Conservation (phyloP, 768 basidiomycete species). For the Mycena belliarum region DNA sequence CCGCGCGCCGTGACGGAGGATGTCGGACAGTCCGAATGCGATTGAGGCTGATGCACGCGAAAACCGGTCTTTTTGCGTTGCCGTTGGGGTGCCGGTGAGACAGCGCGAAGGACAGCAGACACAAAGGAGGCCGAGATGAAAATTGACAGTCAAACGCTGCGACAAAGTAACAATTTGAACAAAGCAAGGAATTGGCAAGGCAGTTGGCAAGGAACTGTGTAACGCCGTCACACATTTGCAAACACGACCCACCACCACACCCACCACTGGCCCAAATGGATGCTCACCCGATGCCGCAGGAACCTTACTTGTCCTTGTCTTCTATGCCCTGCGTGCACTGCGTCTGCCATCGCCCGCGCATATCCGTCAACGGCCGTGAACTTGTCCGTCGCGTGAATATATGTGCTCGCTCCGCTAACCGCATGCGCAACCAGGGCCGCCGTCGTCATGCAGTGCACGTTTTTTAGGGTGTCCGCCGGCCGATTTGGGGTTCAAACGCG, state of each 20-base stretch:
- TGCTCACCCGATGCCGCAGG: not conserved
- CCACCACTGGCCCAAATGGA: not conserved
- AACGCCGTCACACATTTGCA: not conserved
- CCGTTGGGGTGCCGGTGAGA: not conserved
- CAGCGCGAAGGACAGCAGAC: not conserved
- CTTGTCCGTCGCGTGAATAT: too few species aligned
- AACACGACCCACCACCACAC: not conserved
- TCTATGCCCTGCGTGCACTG: not conserved
- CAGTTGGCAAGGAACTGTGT: not conserved
- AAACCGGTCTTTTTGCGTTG: not conserved
- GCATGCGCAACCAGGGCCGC: not conserved
- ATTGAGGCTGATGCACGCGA: not conserved
- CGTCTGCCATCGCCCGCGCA: not conserved
- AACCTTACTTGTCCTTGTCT: not conserved
- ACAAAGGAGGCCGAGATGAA: not conserved
- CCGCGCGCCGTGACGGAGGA: too few species aligned
- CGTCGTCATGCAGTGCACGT: constrained; percentile 13
- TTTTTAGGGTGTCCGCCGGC: not conserved
- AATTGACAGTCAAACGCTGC: not conserved
- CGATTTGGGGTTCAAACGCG: constrained; percentile 4
- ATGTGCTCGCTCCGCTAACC: not conserved
- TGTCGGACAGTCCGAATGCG: not conserved
- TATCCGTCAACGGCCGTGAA: too few species aligned
- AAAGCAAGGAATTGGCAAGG: not conserved
- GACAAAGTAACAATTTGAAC: not conserved